Conservation (phyloP, 2,329 filamentous ascomycete species). For the Fusarium temperatum region DNA sequence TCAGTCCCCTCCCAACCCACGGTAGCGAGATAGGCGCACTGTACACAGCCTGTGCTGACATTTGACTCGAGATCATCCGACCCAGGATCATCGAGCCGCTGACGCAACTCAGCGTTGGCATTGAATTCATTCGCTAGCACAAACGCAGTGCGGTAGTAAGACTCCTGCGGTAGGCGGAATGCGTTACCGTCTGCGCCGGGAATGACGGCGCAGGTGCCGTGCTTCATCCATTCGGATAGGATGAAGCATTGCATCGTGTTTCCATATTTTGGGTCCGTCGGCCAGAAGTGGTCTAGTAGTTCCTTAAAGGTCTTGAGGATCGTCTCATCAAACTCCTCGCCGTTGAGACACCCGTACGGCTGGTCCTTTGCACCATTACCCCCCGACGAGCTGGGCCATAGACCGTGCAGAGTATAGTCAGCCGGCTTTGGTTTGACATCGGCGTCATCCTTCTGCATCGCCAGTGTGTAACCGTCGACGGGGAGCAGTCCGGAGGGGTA, state of each 20-base stretch:
- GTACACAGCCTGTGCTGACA: not conserved
- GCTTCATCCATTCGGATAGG: not conserved
- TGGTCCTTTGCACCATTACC: not conserved
- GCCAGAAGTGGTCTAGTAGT: not conserved
- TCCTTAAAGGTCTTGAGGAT: not conserved
- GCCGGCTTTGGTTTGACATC: fast-evolving
- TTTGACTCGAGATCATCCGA: not conserved
- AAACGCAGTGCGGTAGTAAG: not conserved
- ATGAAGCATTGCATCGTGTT: conserved; percentile 7
- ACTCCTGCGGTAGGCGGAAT: not conserved
- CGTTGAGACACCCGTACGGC: not conserved
- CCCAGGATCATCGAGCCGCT: not conserved
- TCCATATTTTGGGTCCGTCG: not conserved
- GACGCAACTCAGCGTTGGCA: not conserved
- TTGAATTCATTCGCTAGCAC: not conserved
- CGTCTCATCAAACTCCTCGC: not conserved
- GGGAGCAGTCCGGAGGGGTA: not conserved
- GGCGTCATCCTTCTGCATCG: not conserved
- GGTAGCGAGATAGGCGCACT: not conserved
- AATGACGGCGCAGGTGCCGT: not conserved
- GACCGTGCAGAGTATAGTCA: not conserved
- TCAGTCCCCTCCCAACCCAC: not conserved
- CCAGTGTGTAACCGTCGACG: not conserved
- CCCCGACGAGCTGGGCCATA: not conserved
- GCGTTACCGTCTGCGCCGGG: not conserved